phyloP scores from a whole-genome alignment of 768 basidiomycete genomes.

The Termitomyces sp. region DNA sequence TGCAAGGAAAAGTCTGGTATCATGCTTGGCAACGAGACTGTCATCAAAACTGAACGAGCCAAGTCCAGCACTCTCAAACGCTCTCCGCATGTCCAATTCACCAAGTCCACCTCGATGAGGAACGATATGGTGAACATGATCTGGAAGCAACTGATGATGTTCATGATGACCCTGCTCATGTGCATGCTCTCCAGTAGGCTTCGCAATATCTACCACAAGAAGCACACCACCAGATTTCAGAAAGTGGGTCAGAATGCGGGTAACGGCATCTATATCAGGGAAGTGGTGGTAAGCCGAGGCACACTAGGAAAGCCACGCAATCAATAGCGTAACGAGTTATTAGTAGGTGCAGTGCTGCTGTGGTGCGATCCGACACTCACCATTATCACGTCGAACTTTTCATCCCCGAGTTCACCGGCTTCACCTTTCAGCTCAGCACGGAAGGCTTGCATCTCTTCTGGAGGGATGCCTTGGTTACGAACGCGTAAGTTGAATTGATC shows the following conservation, averaged over 20 bases:
- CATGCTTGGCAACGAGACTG: constrained; percentile 23
- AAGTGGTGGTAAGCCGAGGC: constrained; percentile 66
- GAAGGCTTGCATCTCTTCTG: constrained; percentile 64
- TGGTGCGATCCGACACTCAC: constrained; percentile 34
- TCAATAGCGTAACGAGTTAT: background rate
- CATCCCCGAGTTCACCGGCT: constrained; percentile 41
- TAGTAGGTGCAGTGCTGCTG: background rate
- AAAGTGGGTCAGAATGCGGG: constrained; percentile 45
- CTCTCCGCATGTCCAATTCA: constrained; percentile 38
- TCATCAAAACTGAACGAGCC: constrained; percentile 34
- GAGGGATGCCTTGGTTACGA: constrained; percentile 52
- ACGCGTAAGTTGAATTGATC: constrained; percentile 58
- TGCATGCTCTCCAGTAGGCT: constrained; percentile 5
- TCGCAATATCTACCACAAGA: constrained; percentile 47
- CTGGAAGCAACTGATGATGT: constrained; percentile 20
- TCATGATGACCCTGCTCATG: constrained; percentile 2
- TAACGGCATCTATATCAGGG: constrained; percentile 41
- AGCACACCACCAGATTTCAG: constrained; percentile 60
- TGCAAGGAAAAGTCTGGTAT: constrained; percentile 50
- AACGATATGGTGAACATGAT: constrained; percentile 39
- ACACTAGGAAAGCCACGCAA: constrained; percentile 37
- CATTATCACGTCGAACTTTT: constrained; percentile 64
- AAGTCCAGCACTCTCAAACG: constrained; percentile 53
- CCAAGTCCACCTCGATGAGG: constrained; percentile 50
- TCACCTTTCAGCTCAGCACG: constrained; percentile 43